Percentiles rank a stretch among this genome's conserved stretches.
Evolutionary conservation across 2,329 filamentous ascomycete genomes (phyloP).

Genomic region (Hypoxylon sp.): DNA sequence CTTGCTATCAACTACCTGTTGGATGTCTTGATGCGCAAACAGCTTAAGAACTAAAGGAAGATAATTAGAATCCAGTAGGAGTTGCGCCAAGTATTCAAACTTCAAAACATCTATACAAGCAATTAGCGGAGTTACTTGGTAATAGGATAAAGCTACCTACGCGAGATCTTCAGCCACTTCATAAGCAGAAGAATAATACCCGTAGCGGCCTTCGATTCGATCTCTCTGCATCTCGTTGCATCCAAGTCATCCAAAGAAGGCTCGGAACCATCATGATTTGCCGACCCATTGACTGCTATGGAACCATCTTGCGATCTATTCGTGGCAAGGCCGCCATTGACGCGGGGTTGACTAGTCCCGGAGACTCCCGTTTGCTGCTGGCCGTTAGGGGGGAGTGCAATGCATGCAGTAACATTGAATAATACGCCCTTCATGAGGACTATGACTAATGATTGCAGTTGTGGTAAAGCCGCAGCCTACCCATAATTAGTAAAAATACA

Average conservation of each 20-base stretch:
- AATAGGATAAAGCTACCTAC: conserved; percentile 67
- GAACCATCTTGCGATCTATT: conserved; percentile 53
- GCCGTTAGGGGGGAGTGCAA: conserved; percentile 70
- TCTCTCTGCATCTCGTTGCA: conserved; percentile 84
- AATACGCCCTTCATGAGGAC: conserved; percentile 92
- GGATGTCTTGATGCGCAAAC: conserved; percentile 94
- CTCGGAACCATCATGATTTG: conserved; percentile 61
- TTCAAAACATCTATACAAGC: conserved; percentile 82
- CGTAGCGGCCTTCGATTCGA: conserved; percentile 92
- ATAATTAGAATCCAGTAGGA: conserved; percentile 95
- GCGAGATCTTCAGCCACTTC: conserved; percentile 97
- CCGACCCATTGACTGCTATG: conserved; percentile 53
- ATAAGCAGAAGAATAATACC: conserved; percentile 87
- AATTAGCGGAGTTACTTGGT: conserved; percentile 39
- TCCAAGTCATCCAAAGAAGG: conserved; percentile 83
- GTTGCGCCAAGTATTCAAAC: conserved; percentile 94
- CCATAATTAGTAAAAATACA: conserved; percentile 51
- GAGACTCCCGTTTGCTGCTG: conserved; percentile 63
- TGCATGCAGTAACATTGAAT: conserved; percentile 87
- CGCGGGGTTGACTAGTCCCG: conserved; percentile 58
- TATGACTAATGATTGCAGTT: conserved; percentile 93
- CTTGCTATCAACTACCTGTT: conserved; percentile 88
- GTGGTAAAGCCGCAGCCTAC: conserved; percentile 81
- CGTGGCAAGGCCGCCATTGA: conserved; percentile 58
- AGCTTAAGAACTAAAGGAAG: conserved; percentile 92